phyloP scores from a whole-genome alignment of 129 eudicot genomes.

The Saussurea involucrata region DNA sequence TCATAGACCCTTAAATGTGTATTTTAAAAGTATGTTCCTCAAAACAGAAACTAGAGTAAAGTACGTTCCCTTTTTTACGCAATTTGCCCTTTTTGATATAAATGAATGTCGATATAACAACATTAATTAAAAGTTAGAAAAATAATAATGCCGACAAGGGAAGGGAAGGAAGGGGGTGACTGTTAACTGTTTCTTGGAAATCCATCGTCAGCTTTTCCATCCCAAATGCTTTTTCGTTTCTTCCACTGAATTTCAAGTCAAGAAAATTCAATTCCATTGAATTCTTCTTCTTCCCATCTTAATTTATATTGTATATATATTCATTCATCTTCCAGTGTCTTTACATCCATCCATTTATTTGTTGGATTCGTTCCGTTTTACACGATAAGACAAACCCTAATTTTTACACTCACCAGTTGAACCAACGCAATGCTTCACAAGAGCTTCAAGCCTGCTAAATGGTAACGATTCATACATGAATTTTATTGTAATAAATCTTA shows the following conservation, averaged over 20 bases:
- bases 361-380: background rate
- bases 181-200: slow-evolving; percentile 17
- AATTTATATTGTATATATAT: background rate
- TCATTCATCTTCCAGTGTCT: background rate
- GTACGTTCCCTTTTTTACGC: no score
- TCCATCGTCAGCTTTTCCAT: slow-evolving; percentile 3
- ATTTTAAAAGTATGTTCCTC: no score
- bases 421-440: slow-evolving; percentile 57
- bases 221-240: background rate
- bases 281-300: background rate
- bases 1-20: no score
- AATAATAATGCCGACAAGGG: background rate
- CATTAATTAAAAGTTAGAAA: background rate
- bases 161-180: background rate
- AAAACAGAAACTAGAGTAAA: no score
- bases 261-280: slow-evolving; percentile 4
- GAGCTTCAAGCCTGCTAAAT: slow-evolving; percentile 87
- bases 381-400: slow-evolving; percentile 23
- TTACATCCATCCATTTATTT: slow-evolving; percentile 4
- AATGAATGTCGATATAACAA: background rate
- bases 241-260: slow-evolving; percentile 7
- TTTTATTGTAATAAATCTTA: background rate
- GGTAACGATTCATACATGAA: slow-evolving; percentile 26
- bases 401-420: background rate
- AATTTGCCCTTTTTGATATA: no score